phyloP scores from a whole-genome alignment of 441 rosid species.

The Flueggea neowawraea region DNA sequence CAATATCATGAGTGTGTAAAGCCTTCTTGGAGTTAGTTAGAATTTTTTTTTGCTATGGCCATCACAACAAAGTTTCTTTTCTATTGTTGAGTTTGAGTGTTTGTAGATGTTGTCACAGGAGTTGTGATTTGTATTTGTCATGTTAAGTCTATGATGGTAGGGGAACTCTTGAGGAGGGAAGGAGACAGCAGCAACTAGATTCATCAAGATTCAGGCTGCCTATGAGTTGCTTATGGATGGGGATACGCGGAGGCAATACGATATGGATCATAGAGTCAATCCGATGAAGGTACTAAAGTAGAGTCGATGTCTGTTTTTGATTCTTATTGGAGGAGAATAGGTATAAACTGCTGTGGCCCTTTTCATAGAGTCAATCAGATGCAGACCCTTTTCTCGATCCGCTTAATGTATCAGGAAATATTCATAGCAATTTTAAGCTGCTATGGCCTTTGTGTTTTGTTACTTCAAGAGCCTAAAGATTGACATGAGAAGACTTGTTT shows the following conservation, averaged over 20 bases:
- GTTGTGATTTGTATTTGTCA: slow-evolving; percentile 8
- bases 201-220: slow-evolving; percentile 99
- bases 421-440: no score
- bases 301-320: no score
- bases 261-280: slow-evolving; percentile 74
- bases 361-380: no score
- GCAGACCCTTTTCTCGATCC: no score
- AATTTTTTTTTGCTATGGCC: no score
- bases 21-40: not conserved
- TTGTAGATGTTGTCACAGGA: not conserved
- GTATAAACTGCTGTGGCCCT: no score
- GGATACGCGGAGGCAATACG: slow-evolving; percentile 70
- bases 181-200: slow-evolving; percentile 92
- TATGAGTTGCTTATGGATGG: slow-evolving; percentile 88
- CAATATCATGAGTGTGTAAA: not conserved
- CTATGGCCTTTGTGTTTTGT: not conserved
- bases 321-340: no score
- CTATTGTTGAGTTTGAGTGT: slow-evolving; percentile 1
- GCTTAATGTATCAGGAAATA: no score
- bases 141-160: slow-evolving; percentile 83
- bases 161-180: slow-evolving; percentile 94
- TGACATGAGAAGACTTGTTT: not conserved
- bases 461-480: not conserved
- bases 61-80: not conserved
- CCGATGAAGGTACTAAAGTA: slow-evolving; percentile 72